Percentiles rank a stretch among this genome's conserved stretches.
phyloP scores from a whole-genome alignment of 768 basidiomycete species.

The Suillus cothurnatus region DNA sequence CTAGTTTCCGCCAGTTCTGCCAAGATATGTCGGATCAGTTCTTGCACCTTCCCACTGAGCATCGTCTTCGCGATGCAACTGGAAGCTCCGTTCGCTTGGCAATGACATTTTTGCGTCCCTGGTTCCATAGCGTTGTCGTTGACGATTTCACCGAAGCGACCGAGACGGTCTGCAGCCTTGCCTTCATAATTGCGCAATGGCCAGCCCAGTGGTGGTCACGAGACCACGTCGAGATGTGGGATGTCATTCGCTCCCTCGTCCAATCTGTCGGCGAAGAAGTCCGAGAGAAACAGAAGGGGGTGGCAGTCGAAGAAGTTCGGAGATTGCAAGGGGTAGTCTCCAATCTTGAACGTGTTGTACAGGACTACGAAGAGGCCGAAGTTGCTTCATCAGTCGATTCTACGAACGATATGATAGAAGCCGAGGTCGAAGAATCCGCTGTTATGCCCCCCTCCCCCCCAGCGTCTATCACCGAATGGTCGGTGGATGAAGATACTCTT shows the following conservation, averaged over 20 bases:
- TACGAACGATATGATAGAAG: slow-evolving; percentile 17
- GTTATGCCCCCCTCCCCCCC: slow-evolving; percentile 21
- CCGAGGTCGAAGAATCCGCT: slow-evolving; percentile 14
- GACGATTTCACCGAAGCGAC: slow-evolving; percentile 42
- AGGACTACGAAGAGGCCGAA: slow-evolving; percentile 40
- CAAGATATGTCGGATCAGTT: slow-evolving; percentile 68
- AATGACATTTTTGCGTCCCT: slow-evolving; percentile 65
- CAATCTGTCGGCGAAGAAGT: slow-evolving; percentile 69
- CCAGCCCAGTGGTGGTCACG: slow-evolving; percentile 68
- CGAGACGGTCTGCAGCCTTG: slow-evolving; percentile 42
- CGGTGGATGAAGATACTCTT: not conserved
- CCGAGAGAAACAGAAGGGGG: slow-evolving; percentile 47
- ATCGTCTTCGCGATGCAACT: slow-evolving; percentile 65
- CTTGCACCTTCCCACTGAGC: slow-evolving; percentile 53
- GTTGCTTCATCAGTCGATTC: slow-evolving; percentile 26
- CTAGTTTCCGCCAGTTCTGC: slow-evolving; percentile 71
- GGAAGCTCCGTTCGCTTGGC: slow-evolving; percentile 69
- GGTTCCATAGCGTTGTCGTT: slow-evolving; percentile 58
- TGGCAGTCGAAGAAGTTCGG: slow-evolving; percentile 46
- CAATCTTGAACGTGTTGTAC: slow-evolving; percentile 48
- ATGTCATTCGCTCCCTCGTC: slow-evolving; percentile 59
- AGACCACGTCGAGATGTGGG: slow-evolving; percentile 63
- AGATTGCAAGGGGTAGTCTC: slow-evolving; percentile 53
- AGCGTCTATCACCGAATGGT: slow-evolving; percentile 21
- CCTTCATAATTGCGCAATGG: slow-evolving; percentile 62